A percentile compares a stretch with the other conserved stretches of the same genome.
Conservation (phyloP, 768 basidiomycete species). For the Lentinula boryana region DNA sequence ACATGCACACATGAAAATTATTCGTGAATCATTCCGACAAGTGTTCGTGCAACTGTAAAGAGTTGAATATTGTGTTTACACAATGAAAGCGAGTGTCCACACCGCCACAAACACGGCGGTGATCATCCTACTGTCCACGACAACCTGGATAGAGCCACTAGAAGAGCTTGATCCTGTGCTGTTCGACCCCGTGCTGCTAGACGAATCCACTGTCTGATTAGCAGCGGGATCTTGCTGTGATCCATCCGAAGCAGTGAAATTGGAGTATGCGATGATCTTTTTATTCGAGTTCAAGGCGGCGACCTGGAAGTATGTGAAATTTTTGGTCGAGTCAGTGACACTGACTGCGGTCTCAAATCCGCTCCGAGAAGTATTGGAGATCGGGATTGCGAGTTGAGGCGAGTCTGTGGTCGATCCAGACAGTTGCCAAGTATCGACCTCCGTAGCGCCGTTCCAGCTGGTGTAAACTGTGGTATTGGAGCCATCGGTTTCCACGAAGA, state of each 20-base stretch:
- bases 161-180: background rate
- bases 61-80: background rate
- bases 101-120: background rate
- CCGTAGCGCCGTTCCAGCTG: conserved; percentile 16
- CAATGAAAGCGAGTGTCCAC: background rate
- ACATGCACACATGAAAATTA: too few species aligned
- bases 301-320: background rate
- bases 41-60: background rate
- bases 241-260: conserved; percentile 1
- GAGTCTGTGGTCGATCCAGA: conserved; percentile 3
- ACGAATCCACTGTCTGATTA: background rate
- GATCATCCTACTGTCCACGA: background rate
- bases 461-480: conserved; percentile 9
- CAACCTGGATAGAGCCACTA: background rate
- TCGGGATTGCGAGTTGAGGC: background rate
- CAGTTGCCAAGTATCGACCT: conserved; percentile 10
- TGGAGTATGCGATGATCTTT: background rate
- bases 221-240: background rate
- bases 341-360: conserved; percentile 13
- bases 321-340: conserved; percentile 5
- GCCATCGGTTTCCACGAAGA: background rate
- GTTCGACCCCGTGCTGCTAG: background rate
- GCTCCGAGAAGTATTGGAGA: conserved; percentile 1
- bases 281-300: background rate
- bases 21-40: background rate